Base-by-base conservation (phyloP, 2,329 filamentous ascomycete species). In the Blastomyces silverae region DNA sequence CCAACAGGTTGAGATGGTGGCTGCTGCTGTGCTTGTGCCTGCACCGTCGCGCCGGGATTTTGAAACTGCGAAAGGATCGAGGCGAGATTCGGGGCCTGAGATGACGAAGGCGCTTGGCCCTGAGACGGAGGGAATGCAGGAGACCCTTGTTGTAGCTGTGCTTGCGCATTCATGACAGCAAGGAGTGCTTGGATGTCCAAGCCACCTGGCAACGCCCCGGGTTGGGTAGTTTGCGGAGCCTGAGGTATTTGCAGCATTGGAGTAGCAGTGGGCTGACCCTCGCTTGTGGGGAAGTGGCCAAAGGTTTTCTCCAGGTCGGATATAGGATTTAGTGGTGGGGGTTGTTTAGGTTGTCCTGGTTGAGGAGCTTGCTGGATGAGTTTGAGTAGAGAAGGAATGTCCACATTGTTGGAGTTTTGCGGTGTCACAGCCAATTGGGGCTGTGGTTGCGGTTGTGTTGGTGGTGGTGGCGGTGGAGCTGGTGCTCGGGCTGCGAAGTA, bases 341-440 rank as follows among this genome's bases (percentile, higher is more conserved):
- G 66, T 20, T 72, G 71, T 17, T 73, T 72, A 1, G 71, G 72
- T 15, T 53, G 56, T 72, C 71, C 55, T 69, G 68, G 73, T 61
- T 71, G 74, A 65, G 69, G 74, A 62, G 72, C 68, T 62, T 72
- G 70, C 64, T 73, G 72, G 53, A 80, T 74, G 28, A 78, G 72
- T 59, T 77, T 77, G 25, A 80, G 75, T 39, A 81, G 63, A 57
- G 74, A 74, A 15, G 76, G 71, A 28, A 81, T 77, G 66, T 80
- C 76, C 37, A 77, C 72, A 31, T 70, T 66, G 62, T 60, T 46
- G 22, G 64, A 53, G 59, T 61, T 63, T 37, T 62, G 64, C 59
- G 72, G 71, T 56, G 71, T 70, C 48, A 68, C 50, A 31, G 66
- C 68, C 37, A 70, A 68, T 57, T 67, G 72, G 37, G 72, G 63